Base-by-base conservation (phyloP, 192 early-diverging fungal species). In the Irineochytrium annulatum region DNA sequence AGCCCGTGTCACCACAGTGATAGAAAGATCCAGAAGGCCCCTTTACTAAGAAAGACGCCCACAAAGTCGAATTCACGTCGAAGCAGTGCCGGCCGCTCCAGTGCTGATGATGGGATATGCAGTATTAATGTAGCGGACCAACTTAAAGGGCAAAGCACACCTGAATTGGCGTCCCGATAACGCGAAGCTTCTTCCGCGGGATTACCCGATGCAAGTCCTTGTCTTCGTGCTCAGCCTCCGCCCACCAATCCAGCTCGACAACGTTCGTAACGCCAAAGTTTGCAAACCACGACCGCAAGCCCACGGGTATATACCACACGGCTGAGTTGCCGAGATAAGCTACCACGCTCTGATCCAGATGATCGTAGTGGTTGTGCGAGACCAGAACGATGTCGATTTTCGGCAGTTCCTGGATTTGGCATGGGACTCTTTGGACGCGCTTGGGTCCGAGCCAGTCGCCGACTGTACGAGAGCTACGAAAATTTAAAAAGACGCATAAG, bases 301-400 rank as follows among this genome's bases (percentile, higher is more conserved):
- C 90, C 19, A 94, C 73, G 14, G 92, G 89, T 14, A 89, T 87
- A 65, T 82, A 90, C 28, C 69, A 73, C 20, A 75, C 68, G 17
- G 75, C 71, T 17, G 20, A n/a, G 28, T 52, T 49, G 33, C 30
- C 57, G 6, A 93, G 65, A 6, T 66, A 60, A 29, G 75, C 64
- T 39, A 91, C 77, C 16, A 87, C 89, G 32, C 73, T 57, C 58
- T 81, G 57, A 68, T 94, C 91, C 60, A 91, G 59, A 52, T 92
- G 91, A 64, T 92, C 92, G 66, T 92, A 95, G 61, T 94, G 92
- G 68, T 91, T 92, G 67, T 94, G 92, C 30, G 79, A 84, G 29
- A 94, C 81, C 4, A 92, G 69, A 5, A 94, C 82, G 0, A 80
- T 76, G 51, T 92, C 89, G 43, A 92, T 75, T 20, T 73, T 70